Evolutionary conservation across 257 asterid species (phyloP), one percentile per base, ranked within the genome.

Genomic region (Nicotiana knightiana): DNA sequence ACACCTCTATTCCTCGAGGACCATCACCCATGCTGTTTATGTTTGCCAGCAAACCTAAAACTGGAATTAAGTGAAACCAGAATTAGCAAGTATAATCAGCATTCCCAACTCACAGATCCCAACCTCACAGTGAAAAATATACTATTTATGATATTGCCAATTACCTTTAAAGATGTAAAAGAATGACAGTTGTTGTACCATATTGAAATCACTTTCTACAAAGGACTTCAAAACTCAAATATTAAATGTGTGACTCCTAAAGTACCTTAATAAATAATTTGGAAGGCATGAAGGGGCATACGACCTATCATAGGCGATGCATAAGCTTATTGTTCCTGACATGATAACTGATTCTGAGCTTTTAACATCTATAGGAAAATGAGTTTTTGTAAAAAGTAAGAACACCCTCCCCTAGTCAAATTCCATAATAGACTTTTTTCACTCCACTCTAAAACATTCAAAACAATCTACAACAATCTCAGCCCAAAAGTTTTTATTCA

Each of bases 1-100:
- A 85, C 33, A 91, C 81, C 85, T 91, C 88, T 85, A 93, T 85
- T 67, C 94, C 97, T 83, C 86, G 90, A 84, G 97, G 97, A 87
- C 94, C 96, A 90, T 94, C 97, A 86, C 95, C 98, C 79, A 92
- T 93, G 85, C 84, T 89, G 88, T 81, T 83, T 46, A 84, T 61
- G 77, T 85, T 80, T 82, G 73, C 87, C 75, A 24, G 62, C 59
- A 76, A 85, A 70, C 82, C 81, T 86, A 80, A 18, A 85, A 46
- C 46, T 67, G 46, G 82, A 79, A 33, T 24, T 53, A n/a, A 30
- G 26, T 30, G 35, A 48, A n/a, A 37, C 77, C 28, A 26, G 76
- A 79, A 66, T 30, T 24, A 58, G 18, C 10, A 73, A 48, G 43
- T 59, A 46, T 21, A 67, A 57, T 55, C 65, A 67, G 67, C 58